A percentile compares a stretch with the other conserved stretches of the same genome.
phyloP scores from a whole-genome alignment of 306 rosid species.

The Inga leiocalycina region DNA sequence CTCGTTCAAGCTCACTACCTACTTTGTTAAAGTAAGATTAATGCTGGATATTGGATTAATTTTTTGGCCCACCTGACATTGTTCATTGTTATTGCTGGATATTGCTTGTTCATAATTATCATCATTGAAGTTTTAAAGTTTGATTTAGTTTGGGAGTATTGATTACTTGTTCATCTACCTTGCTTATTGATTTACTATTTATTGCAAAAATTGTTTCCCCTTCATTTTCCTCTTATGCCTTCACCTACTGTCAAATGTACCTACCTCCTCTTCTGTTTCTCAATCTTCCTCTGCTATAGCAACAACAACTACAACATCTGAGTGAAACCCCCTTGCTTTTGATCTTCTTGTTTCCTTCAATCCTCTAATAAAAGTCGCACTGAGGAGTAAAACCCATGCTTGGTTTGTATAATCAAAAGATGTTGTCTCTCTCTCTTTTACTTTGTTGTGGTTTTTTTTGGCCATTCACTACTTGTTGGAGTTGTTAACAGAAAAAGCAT shows the following conservation, averaged over 20 bases:
- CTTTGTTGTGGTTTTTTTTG: not conserved
- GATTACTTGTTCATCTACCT: no score
- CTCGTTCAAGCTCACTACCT: no score
- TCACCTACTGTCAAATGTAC: conserved; percentile 12
- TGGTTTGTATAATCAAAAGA: conserved; percentile 70
- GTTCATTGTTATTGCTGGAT: no score
- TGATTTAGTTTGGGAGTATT: no score
- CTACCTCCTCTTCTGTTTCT: conserved; percentile 48
- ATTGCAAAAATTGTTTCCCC: conserved; percentile 11
- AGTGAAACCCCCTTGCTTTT: conserved; percentile 52
- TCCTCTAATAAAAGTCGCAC: conserved; percentile 44
- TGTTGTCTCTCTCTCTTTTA: not conserved
- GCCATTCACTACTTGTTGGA: conserved; percentile 87
- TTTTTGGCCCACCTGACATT: no score
- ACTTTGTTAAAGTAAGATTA: no score
- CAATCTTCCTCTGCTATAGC: conserved; percentile 63
- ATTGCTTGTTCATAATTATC: no score
- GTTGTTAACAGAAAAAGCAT: conserved; percentile 71
- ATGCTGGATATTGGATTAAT: no score
- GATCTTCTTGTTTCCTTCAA: conserved; percentile 50
- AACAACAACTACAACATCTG: conserved; percentile 41
- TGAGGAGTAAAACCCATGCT: conserved; percentile 54
- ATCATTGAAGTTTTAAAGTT: no score
- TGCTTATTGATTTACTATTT: not conserved
- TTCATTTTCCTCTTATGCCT: not conserved